phyloP scores from a whole-genome alignment of 2,329 filamentous ascomycete genomes.

The Trichoderma sp. region DNA sequence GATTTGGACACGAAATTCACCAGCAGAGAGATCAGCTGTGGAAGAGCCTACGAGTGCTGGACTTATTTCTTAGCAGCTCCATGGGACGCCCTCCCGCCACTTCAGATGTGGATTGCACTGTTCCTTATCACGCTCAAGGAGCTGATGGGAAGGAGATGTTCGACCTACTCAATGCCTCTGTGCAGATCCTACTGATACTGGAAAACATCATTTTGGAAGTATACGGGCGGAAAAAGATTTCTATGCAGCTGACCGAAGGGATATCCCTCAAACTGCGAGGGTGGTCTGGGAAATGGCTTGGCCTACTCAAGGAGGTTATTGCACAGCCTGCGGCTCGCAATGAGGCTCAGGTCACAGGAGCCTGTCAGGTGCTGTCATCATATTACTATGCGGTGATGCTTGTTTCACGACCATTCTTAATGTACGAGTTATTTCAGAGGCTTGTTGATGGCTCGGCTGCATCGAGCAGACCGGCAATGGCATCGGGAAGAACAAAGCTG shows the following conservation, averaged over 20 bases:
- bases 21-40: slow-evolving; percentile 49
- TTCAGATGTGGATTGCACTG: slow-evolving; percentile 54
- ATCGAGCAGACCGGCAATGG: slow-evolving; percentile 25
- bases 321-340: slow-evolving; percentile 22
- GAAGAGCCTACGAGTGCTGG: slow-evolving; percentile 52
- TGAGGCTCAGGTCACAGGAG: slow-evolving; percentile 40
- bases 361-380: slow-evolving; percentile 50
- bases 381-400: slow-evolving; percentile 59
- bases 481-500: slow-evolving; percentile 47
- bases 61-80: slow-evolving; percentile 51
- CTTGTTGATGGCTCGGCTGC: slow-evolving; percentile 36
- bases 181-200: slow-evolving; percentile 51
- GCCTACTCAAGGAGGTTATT: slow-evolving; percentile 41
- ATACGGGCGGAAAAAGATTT: slow-evolving; percentile 53
- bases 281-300: slow-evolving; percentile 50
- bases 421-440: slow-evolving; percentile 51
- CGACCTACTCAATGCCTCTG: slow-evolving; percentile 50
- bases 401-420: slow-evolving; percentile 53
- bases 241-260: slow-evolving; percentile 50
- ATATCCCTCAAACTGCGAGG: slow-evolving; percentile 52
- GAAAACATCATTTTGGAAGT: slow-evolving; percentile 51
- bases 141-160: slow-evolving; percentile 39
- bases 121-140: slow-evolving; percentile 42
- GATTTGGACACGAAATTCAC: slow-evolving; percentile 45
- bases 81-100: slow-evolving; percentile 55